Evolutionary conservation across 305 asterid genomes (phyloP).

Genomic region (Lippia alba): DNA sequence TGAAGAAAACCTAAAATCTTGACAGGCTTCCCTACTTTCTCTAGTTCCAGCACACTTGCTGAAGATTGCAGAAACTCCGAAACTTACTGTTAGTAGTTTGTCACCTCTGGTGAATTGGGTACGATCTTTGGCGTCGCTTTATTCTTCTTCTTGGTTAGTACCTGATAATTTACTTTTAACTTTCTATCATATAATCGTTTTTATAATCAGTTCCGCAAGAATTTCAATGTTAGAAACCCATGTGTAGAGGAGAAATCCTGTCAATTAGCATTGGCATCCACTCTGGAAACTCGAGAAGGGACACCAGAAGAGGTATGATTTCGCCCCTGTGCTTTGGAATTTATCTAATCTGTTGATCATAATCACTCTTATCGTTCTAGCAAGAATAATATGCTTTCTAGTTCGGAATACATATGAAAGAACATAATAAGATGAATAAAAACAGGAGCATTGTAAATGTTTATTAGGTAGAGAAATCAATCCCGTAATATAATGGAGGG

Average conservation of each 20-base stretch:
- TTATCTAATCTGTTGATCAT: conserved; percentile 21
- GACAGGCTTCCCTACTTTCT: conserved; percentile 92
- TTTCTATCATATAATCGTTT: conserved; percentile 25
- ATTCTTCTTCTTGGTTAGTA: conserved; percentile 27
- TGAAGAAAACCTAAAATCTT: conserved; percentile 40
- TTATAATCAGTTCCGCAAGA: conserved; percentile 65
- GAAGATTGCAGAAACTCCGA: conserved; percentile 64
- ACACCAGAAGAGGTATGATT: conserved; percentile 79
- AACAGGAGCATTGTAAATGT: background rate
- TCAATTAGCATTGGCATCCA: conserved; percentile 68
- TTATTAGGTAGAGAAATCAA: background rate
- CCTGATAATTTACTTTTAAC: conserved; percentile 34
- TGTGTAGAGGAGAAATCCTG: conserved; percentile 59
- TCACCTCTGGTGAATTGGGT: conserved; percentile 86
- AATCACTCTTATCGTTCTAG: conserved; percentile 9
- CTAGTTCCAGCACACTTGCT: conserved; percentile 76
- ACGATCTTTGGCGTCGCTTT: conserved; percentile 38
- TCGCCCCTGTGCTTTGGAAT: conserved; percentile 13
- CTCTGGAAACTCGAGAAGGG: conserved; percentile 84
- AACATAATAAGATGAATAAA: background rate
- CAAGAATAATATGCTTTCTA: conserved; percentile 22
- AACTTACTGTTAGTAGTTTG: conserved; percentile 68
- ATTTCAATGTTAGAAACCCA: conserved; percentile 66
- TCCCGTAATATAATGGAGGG: conserved; percentile 2
- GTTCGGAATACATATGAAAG: conserved; percentile 12